phyloP scores from a whole-genome alignment of 176 grass and related monocot species.

The Tillandsia leiboldiana region DNA sequence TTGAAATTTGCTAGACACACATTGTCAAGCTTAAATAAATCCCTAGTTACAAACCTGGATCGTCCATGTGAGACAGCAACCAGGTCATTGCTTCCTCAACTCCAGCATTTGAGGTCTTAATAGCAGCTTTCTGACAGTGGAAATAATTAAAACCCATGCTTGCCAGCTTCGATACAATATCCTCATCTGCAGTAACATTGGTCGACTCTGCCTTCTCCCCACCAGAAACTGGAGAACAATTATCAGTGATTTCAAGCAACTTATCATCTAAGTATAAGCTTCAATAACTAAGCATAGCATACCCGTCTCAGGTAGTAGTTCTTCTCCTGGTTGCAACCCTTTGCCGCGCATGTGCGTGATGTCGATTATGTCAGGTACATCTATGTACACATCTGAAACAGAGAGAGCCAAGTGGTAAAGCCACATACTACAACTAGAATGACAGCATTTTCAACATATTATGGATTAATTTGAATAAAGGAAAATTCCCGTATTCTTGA shows the following conservation, averaged over 20 bases:
- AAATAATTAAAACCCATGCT: slow-evolving; percentile 93
- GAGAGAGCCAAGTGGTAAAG: slow-evolving; percentile 16
- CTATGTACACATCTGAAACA: slow-evolving; percentile 85
- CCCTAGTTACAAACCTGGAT: slow-evolving; percentile 49
- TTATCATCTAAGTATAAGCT: neutral
- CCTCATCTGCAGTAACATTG: slow-evolving; percentile 51
- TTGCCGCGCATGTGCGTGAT: slow-evolving; percentile 88
- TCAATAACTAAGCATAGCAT: neutral
- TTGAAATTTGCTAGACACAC: neutral
- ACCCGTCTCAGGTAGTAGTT: slow-evolving; percentile 87
- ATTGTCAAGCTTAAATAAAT: neutral
- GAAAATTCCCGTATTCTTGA: neutral
- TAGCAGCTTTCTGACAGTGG: slow-evolving; percentile 92
- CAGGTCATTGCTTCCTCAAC: slow-evolving; percentile 95
- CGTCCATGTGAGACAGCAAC: slow-evolving; percentile 89
- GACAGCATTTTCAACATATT: neutral
- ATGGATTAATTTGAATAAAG: neutral
- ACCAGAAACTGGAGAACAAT: slow-evolving; percentile 35
- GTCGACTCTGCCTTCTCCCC: slow-evolving; percentile 34
- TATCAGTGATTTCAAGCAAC: neutral
- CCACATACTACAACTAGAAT: neutral
- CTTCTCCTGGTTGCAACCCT: slow-evolving; percentile 89
- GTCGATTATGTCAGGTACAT: slow-evolving; percentile 86
- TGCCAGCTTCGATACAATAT: slow-evolving; percentile 84
- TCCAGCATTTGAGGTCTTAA: slow-evolving; percentile 76